Evolutionary conservation across 495 filamentous ascomycete species (phyloP).

Genomic region (Neurospora sp.): DNA sequence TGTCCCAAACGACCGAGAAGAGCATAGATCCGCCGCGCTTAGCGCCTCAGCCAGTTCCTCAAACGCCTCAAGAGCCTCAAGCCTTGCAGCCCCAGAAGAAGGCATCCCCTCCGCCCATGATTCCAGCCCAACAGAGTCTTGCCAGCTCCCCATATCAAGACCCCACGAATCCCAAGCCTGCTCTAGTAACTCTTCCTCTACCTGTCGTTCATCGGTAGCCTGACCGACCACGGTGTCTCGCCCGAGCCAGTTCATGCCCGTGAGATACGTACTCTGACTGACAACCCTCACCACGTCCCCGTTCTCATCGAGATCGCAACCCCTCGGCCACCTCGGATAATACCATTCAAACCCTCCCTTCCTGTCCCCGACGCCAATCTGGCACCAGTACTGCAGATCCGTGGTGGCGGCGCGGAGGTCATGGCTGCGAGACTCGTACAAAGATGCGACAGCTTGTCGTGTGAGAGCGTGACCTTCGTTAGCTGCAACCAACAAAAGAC

Average conservation of each 20-base stretch:
- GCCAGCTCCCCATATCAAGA: slow-evolving; percentile 40
- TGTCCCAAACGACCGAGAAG: slow-evolving; percentile 27
- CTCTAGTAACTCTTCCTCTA: slow-evolving; percentile 44
- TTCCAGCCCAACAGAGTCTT: slow-evolving; percentile 20
- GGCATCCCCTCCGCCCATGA: slow-evolving; percentile 19
- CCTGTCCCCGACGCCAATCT: slow-evolving; percentile 84
- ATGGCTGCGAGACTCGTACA: slow-evolving; percentile 55
- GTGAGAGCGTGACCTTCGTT: slow-evolving; percentile 81
- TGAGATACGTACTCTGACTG: slow-evolving; percentile 68
- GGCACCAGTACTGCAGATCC: slow-evolving; percentile 93
- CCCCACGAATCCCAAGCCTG: slow-evolving; percentile 49
- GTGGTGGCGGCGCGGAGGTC: slow-evolving; percentile 78
- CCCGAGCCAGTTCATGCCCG: slow-evolving; percentile 68
- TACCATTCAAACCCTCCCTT: slow-evolving; percentile 89
- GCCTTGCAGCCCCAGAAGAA: slow-evolving; percentile 4
- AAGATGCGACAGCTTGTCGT: slow-evolving; percentile 51
- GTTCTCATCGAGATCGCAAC: slow-evolving; percentile 54
- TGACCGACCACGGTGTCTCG: slow-evolving; percentile 35
- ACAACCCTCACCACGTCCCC: slow-evolving; percentile 64
- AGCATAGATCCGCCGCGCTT: slow-evolving; percentile 43
- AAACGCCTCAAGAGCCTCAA: slow-evolving; percentile 22
- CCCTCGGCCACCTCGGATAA: slow-evolving; percentile 61
- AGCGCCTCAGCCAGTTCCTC: slow-evolving; percentile 27
- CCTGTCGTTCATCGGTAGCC: slow-evolving; percentile 9
- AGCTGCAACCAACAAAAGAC: slow-evolving; percentile 72